Base-by-base conservation (phyloP, 805 yeast genomes). In the Diddensiella transvaalensis region DNA sequence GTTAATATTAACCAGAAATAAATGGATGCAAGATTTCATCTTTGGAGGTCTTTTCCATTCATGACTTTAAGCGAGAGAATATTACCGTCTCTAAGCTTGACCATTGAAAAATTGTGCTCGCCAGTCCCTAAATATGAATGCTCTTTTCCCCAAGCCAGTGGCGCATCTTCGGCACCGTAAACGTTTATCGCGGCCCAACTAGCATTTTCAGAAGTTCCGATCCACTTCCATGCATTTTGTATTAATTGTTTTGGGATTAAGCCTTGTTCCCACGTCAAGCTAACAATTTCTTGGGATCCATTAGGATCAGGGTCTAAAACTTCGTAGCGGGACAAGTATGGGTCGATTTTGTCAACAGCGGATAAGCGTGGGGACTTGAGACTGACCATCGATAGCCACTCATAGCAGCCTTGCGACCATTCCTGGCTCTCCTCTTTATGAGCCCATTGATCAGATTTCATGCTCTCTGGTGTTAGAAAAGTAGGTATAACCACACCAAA, bases 131-230 rank as follows among this genome's bases (percentile, higher is more conserved):
- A 22, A 22, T 17, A 50, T n/a, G 44, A 40, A 35, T 58, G 62
- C 44, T 57, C 57, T 24, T 49, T 43, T 11, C 37, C 45, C 61
- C 61, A 59, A 2, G 60, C 54, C 5, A 52, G 38, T 3, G 62
- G 62, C 4, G 53, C 40, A 30, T 58, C 60, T 33, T 52, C 56
- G 2, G 40, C 41, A 11, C 62, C 62, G 10, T 42, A 44, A 3
- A 53, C 54, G 5, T 45, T 55, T 4, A 58, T 26, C 13, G 46
- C 48, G 26, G 40, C 44, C 59, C 56, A 57, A 8, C 37, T 11
- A 18, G n/a, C 10, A 6, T 22, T 8, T 18, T 21, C 22, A 29
- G n/a, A 10, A 4, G 22, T 3, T 17, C 8, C 37, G 3, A 42
- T 22, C 15, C 22, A 22, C n/a, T 30, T 17, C 39, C 42, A 38